These are phyloP conservation scores for Anisodus acutangulus DNA, from an alignment of 257 asterid genomes.

Conservation along the genomic window DNA sequence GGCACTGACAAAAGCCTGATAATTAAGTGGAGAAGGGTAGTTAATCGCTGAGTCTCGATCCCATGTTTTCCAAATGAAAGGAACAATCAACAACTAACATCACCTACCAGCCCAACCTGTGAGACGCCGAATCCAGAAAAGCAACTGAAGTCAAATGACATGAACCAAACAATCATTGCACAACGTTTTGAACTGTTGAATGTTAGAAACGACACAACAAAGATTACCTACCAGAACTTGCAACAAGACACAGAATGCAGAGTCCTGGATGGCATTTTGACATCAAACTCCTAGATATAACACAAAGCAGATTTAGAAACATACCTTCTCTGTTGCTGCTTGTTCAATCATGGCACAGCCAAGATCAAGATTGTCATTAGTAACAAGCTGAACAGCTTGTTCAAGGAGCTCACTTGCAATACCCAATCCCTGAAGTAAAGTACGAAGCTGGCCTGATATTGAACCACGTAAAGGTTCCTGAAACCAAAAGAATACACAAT, in stretches of 20 bases:
- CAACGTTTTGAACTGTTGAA: background rate
- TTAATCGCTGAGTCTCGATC: background rate
- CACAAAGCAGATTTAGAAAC: background rate
- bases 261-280: background rate
- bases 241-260: background rate
- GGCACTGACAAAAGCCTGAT: background rate
- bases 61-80: no score
- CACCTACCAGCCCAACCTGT: background rate
- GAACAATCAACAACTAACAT: no score
- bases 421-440: slow-evolving; percentile 67
- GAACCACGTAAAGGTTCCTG: slow-evolving; percentile 95
- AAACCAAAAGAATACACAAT: slow-evolving; percentile 3
- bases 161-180: background rate
- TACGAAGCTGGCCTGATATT: slow-evolving; percentile 82
- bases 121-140: background rate
- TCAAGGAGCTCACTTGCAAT: slow-evolving; percentile 71
- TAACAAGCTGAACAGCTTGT: slow-evolving; percentile 80
- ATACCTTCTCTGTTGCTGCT: slow-evolving; percentile 97
- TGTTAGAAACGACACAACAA: background rate
- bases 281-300: background rate
- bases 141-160: background rate
- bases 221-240: background rate
- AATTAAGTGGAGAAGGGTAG: background rate
- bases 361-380: slow-evolving; percentile 96
- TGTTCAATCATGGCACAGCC: slow-evolving; percentile 98